Evolutionary conservation across 768 basidiomycete species (phyloP).

Genomic region (Tricholoma furcatifolium): DNA sequence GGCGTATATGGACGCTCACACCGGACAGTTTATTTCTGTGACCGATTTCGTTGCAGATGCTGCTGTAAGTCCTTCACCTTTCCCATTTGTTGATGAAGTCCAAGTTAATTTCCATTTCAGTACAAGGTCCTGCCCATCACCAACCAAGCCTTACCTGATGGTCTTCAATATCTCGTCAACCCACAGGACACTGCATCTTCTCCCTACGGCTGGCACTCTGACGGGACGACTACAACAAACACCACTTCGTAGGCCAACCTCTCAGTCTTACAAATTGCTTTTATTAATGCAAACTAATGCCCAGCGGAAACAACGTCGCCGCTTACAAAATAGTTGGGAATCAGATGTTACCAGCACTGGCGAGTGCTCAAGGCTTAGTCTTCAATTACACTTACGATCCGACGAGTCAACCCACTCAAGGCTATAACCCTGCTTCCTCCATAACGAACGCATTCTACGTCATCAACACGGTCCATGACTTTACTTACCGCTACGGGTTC

Average conservation of each 20-base stretch:
- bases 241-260: constrained; percentile 22
- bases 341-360: constrained; percentile 21
- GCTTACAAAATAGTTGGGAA: constrained; percentile 33
- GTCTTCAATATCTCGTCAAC: constrained; percentile 41
- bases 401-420: constrained; percentile 5
- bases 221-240: constrained; percentile 18
- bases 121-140: background rate
- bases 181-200: constrained; percentile 48
- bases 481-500: constrained; percentile 47
- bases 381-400: constrained; percentile 37
- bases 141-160: constrained; percentile 33
- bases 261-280: background rate
- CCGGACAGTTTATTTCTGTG: constrained; percentile 48
- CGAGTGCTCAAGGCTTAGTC: background rate
- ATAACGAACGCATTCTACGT: constrained; percentile 56
- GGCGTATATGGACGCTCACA: constrained; percentile 56
- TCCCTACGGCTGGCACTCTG: constrained; percentile 39
- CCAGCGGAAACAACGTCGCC: constrained; percentile 35
- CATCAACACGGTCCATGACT: constrained; percentile 57
- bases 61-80: constrained; percentile 26
- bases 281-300: background rate
- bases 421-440: constrained; percentile 48
- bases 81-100: background rate
- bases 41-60: constrained; percentile 51
- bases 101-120: background rate